A percentile compares a stretch with the other conserved stretches of the same genome.
These are phyloP conservation scores for Tylopilus subfusipes DNA, from an alignment of 768 basidiomycete genomes.

Conservation along the genomic window DNA sequence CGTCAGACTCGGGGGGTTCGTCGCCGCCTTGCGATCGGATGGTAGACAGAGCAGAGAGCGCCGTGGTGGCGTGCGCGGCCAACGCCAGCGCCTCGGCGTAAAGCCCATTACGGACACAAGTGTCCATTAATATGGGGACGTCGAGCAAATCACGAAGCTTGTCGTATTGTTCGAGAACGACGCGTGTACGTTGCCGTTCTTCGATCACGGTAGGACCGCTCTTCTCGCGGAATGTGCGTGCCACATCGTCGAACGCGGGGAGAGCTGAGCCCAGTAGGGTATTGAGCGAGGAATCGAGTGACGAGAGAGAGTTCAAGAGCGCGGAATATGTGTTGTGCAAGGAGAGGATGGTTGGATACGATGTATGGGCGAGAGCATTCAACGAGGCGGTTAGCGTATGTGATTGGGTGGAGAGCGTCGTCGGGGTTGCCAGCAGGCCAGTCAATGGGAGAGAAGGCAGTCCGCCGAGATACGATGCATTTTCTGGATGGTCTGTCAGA, in stretches of 20 bases:
- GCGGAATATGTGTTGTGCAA: conserved; percentile 77
- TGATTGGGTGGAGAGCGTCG: conserved; percentile 74
- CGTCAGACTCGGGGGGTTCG: conserved; percentile 46
- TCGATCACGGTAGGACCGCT: conserved; percentile 67
- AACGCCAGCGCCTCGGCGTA: conserved; percentile 91
- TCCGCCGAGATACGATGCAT: conserved; percentile 56
- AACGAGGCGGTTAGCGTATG: conserved; percentile 86
- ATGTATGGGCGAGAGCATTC: conserved; percentile 85
- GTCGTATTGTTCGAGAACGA: conserved; percentile 93
- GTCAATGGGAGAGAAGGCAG: conserved; percentile 64
- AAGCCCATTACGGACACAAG: conserved; percentile 89
- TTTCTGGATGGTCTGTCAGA: conserved; percentile 18
- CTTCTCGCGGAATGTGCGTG: conserved; percentile 65
- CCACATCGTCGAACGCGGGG: conserved; percentile 72
- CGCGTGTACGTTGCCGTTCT: conserved; percentile 69
- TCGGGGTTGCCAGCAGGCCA: conserved; percentile 70
- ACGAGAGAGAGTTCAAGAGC: conserved; percentile 66
- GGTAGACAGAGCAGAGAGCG: conserved; percentile 40
- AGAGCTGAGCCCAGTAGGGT: conserved; percentile 62
- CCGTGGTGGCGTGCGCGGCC: conserved; percentile 60
- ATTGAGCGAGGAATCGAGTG: conserved; percentile 71
- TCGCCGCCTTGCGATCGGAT: conserved; percentile 31
- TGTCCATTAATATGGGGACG: conserved; percentile 85
- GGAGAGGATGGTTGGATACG: conserved; percentile 90
- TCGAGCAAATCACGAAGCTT: conserved; percentile 91